Evolutionary conservation across 2,329 filamentous ascomycete genomes (phyloP).

Genomic region (Colletotrichum acutatum): DNA sequence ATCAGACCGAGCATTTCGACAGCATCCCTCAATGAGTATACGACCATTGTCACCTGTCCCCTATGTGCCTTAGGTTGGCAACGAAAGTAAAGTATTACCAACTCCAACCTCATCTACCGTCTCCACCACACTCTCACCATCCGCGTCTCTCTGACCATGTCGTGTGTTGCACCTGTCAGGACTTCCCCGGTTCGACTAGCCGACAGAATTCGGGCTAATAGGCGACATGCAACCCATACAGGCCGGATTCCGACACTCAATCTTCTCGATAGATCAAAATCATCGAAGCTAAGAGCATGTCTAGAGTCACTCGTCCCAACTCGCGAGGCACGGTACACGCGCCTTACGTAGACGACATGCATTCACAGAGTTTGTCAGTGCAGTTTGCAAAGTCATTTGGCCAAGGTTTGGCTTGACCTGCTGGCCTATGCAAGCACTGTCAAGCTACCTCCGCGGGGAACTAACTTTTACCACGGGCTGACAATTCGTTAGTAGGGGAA

Average conservation of each 20-base stretch:
- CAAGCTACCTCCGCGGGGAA: background rate
- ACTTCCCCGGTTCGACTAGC: conserved; percentile 13
- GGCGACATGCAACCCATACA: background rate
- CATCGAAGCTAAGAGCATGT: background rate
- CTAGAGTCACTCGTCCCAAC: conserved; percentile 8
- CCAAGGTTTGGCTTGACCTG: conserved; percentile 9
- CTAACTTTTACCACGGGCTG: background rate
- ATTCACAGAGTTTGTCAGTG: conserved; percentile 1
- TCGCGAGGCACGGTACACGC: background rate
- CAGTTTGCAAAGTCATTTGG: background rate
- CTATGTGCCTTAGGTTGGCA: background rate
- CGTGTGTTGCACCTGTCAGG: conserved; percentile 9
- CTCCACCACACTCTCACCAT: conserved; percentile 20
- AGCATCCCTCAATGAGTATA: background rate
- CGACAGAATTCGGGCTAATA: background rate
- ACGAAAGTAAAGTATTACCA: background rate
- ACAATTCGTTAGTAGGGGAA: background rate
- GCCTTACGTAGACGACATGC: conserved; percentile 20
- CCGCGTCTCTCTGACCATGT: conserved; percentile 7
- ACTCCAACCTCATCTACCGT: background rate
- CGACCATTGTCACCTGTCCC: too few species aligned
- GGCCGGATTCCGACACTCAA: background rate
- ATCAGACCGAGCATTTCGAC: background rate
- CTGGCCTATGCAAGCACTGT: background rate
- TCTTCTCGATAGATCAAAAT: background rate